A percentile compares a stretch with the other conserved stretches of the same genome.
Evolutionary conservation across 805 yeast species (phyloP).

Genomic region (Sugiyamaella lignohabitans): DNA sequence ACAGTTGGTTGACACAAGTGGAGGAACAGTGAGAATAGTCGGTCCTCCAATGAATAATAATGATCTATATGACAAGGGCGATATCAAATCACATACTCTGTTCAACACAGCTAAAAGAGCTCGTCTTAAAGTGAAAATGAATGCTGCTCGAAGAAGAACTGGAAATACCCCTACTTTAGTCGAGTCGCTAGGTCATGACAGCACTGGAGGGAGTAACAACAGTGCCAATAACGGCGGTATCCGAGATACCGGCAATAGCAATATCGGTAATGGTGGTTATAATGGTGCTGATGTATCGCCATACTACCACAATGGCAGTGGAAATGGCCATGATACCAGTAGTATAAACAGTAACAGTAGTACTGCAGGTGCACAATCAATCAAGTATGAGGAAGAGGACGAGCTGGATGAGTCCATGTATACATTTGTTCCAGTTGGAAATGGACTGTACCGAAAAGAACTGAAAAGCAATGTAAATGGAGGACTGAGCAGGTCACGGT

Average conservation of each 20-base stretch:
- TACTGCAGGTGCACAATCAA: not conserved
- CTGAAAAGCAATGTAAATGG: conserved; percentile 13
- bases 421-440: conserved; percentile 31
- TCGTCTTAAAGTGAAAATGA: not conserved
- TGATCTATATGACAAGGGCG: not conserved
- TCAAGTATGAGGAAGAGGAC: not conserved
- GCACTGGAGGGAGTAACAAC: too few relatives aligned
- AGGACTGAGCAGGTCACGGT: not conserved
- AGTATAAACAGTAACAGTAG: not conserved
- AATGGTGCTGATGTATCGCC: too few relatives aligned
- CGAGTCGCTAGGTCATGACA: too few relatives aligned
- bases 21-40: conserved; percentile 20
- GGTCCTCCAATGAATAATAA: conserved; percentile 3
- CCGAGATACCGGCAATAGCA: too few relatives aligned
- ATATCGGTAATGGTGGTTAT: too few relatives aligned
- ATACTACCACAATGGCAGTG: too few relatives aligned
- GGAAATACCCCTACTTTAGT: too few relatives aligned
- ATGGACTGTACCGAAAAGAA: conserved; percentile 26
- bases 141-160: not conserved
- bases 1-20: conserved; percentile 21
- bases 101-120: not conserved
- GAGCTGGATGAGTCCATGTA: conserved; percentile 16
- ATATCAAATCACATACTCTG: too few relatives aligned
- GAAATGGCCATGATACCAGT: too few relatives aligned
- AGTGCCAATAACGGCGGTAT: too few relatives aligned